Conservation (phyloP, 371 early-diverging fungal genomes). For the Rozella allomycis region DNA sequence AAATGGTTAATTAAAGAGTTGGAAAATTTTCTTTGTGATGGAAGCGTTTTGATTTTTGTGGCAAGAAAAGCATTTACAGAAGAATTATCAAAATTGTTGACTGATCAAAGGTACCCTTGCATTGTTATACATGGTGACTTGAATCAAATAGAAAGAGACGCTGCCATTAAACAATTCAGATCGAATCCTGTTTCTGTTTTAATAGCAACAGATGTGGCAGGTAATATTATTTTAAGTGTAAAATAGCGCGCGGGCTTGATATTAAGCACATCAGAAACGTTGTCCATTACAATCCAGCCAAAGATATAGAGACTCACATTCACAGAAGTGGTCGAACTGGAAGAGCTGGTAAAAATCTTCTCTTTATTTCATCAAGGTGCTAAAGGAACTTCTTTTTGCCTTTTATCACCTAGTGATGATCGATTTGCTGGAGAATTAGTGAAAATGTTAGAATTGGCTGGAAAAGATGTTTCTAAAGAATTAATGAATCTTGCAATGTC, state of each 20-base stretch:
- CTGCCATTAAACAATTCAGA: slow-evolving; percentile 7
- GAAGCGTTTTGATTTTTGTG: slow-evolving; percentile 15
- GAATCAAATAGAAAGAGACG: slow-evolving; percentile 1
- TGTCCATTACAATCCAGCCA: slow-evolving; percentile 45
- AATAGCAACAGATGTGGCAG: slow-evolving; percentile 18
- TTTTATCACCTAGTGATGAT: too few species aligned
- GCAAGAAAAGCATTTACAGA: slow-evolving; percentile 10
- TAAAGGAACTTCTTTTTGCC: too few species aligned
- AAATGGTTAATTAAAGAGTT: slow-evolving; percentile 28
- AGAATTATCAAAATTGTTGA: slow-evolving; percentile 2
- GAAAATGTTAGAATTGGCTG: too few species aligned
- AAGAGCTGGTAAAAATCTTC: too few species aligned
- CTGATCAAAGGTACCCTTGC: not conserved
- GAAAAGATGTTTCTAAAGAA: too few species aligned
- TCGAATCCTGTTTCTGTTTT: slow-evolving; percentile 18
- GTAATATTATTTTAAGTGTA: too few species aligned
- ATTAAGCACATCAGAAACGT: slow-evolving; percentile 45
- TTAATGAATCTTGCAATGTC: too few species aligned
- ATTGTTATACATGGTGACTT: slow-evolving; percentile 1
- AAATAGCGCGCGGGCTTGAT: slow-evolving; percentile 24
- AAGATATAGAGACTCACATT: slow-evolving; percentile 30
- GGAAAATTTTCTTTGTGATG: slow-evolving; percentile 7
- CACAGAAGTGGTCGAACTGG: slow-evolving; percentile 19
- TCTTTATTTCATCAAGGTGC: too few species aligned
- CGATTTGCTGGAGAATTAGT: too few species aligned